phyloP scores from a whole-genome alignment of 1,139 yeast genomes.

The Candida smagusa region DNA sequence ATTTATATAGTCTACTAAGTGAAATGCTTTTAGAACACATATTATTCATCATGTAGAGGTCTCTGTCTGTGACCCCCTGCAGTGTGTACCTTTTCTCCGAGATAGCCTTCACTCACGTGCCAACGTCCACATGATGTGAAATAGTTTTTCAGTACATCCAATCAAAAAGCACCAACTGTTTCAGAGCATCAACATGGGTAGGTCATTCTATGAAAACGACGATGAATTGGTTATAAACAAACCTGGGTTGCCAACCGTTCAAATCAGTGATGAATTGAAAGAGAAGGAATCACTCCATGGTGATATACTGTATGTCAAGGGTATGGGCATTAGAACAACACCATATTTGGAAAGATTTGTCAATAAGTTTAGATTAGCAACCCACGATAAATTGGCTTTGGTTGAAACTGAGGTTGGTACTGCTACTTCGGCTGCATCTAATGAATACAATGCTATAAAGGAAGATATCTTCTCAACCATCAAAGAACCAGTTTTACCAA shows the following conservation, averaged over 20 bases:
- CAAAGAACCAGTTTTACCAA: constrained; percentile 52
- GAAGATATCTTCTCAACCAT: constrained; percentile 23
- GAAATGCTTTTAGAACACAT: no score
- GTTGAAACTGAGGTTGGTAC: constrained; percentile 43
- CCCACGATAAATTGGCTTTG: constrained; percentile 36
- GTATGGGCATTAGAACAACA: constrained; percentile 51
- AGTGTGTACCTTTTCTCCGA: no score
- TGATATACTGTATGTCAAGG: constrained; percentile 41
- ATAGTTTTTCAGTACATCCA: no score
- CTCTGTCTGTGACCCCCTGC: no score
- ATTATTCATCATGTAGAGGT: no score
- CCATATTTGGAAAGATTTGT: constrained; percentile 44
- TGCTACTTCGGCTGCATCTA: constrained; percentile 40
- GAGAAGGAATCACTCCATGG: constrained; percentile 41
- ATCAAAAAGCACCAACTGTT: no score
- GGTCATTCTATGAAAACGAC: constrained; percentile 54
- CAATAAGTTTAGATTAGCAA: constrained; percentile 33
- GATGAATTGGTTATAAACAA: constrained; percentile 37
- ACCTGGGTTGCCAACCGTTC: constrained; percentile 42
- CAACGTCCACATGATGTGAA: no score
- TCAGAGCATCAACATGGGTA: constrained; percentile 12
- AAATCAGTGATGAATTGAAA: constrained; percentile 33
- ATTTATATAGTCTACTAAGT: no score
- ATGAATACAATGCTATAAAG: constrained; percentile 34
- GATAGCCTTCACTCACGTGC: no score